Percentiles rank a stretch among this genome's conserved stretches.
phyloP scores from a whole-genome alignment of 305 asterid genomes.

The Solanum hybrid region DNA sequence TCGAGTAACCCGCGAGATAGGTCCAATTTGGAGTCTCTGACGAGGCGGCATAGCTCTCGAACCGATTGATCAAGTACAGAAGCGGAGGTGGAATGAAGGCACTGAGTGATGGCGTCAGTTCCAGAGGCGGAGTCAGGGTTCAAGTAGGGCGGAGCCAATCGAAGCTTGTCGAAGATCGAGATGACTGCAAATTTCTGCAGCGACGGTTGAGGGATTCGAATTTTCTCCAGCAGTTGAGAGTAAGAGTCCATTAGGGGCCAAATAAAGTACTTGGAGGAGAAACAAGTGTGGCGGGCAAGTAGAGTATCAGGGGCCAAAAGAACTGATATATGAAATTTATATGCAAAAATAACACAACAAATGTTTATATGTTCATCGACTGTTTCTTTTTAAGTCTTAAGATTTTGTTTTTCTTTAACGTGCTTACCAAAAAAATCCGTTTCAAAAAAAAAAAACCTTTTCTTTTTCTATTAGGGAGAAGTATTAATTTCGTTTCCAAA shows the following conservation, averaged over 20 bases:
- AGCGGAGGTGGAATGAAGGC: constrained; percentile 67
- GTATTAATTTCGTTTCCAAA: not conserved
- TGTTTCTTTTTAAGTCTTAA: not conserved
- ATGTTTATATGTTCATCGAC: not conserved
- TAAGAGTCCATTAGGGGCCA: constrained; percentile 45
- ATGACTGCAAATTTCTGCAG: constrained; percentile 77
- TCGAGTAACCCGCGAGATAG: constrained; percentile 59
- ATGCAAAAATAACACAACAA: not conserved
- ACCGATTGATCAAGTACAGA: constrained; percentile 79
- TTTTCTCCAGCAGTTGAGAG: constrained; percentile 50
- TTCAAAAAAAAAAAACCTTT: too few species aligned
- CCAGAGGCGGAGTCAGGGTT: constrained; percentile 38
- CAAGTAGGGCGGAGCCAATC: constrained; percentile 40
- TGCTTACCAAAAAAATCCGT: not conserved
- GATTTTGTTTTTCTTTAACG: not conserved
- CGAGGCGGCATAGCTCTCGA: constrained; percentile 79
- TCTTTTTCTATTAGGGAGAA: too few species aligned
- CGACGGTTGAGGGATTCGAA: constrained; percentile 73
- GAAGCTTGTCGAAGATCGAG: constrained; percentile 68
- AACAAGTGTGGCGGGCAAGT: not conserved
- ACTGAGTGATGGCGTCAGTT: constrained; percentile 50
- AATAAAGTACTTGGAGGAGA: not conserved
- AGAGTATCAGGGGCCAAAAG: not conserved
- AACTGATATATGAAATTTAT: not conserved
- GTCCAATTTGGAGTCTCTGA: constrained; percentile 66